Conservation (phyloP, 2,329 filamentous ascomycete genomes). For the Fusarium continuum region DNA sequence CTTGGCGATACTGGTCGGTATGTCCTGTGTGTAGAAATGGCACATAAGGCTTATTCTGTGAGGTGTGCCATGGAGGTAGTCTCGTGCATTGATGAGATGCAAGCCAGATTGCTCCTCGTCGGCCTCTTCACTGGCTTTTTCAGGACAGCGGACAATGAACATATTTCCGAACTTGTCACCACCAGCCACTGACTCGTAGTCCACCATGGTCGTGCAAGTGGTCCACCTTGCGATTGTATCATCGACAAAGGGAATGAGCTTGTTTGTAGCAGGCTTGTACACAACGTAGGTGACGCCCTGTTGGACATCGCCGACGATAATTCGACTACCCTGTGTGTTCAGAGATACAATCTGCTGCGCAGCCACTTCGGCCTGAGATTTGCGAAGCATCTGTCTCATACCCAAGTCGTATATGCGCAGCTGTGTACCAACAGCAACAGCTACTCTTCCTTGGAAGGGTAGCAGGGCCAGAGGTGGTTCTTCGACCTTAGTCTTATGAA, state of each 20-base stretch:
- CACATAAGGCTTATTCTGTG: slow-evolving; percentile 86
- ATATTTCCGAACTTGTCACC: slow-evolving; percentile 98
- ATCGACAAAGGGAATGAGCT: slow-evolving; percentile 91
- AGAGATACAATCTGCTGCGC: slow-evolving; percentile 87
- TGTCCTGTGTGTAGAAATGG: slow-evolving; percentile 91
- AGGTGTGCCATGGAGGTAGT: slow-evolving; percentile 88
- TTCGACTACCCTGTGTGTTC: slow-evolving; percentile 88
- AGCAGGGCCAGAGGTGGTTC: slow-evolving; percentile 89
- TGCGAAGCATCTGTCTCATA: slow-evolving; percentile 90
- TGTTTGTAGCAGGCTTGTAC: slow-evolving; percentile 92
- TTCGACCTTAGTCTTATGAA: slow-evolving; percentile 94
- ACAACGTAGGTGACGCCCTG: slow-evolving; percentile 92
- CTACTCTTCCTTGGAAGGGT: slow-evolving; percentile 89
- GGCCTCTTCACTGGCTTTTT: slow-evolving; percentile 85
- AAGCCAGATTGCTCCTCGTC: slow-evolving; percentile 92
- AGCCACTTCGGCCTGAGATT: slow-evolving; percentile 82
- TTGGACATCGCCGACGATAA: slow-evolving; percentile 91
- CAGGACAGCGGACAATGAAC: slow-evolving; percentile 88
- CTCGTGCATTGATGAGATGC: slow-evolving; percentile 88
- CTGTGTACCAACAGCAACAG: slow-evolving; percentile 85
- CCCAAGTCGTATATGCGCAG: slow-evolving; percentile 92
- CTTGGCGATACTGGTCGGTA: slow-evolving; percentile 90
- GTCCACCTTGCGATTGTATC: slow-evolving; percentile 92
- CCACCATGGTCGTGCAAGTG: slow-evolving; percentile 90
- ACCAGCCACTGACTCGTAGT: slow-evolving; percentile 94